Evolutionary conservation across 805 yeast genomes (phyloP).

Genomic region (Nakazawaea ernobii): DNA sequence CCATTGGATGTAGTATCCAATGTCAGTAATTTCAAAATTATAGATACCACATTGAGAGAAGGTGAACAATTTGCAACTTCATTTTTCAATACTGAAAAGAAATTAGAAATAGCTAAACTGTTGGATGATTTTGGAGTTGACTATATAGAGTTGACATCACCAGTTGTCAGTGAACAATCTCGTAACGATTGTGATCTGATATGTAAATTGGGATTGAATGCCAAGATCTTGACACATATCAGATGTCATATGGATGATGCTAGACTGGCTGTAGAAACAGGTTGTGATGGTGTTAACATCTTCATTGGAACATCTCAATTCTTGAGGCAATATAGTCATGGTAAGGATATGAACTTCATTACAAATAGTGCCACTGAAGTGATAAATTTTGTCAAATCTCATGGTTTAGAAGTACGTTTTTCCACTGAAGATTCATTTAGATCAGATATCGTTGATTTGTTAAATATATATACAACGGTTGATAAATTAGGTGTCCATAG

Average conservation of each 20-base stretch:
- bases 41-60: constrained; percentile 56
- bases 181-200: constrained; percentile 54
- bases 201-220: constrained; percentile 52
- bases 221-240: constrained; percentile 53
- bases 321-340: constrained; percentile 51
- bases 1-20: constrained; percentile 54
- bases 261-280: constrained; percentile 54
- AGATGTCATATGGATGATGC: constrained; percentile 62
- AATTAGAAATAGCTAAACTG: constrained; percentile 54
- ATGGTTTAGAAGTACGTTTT: constrained; percentile 55
- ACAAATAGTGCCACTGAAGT: constrained; percentile 54
- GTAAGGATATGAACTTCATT: constrained; percentile 56
- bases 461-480: constrained; percentile 54
- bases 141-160: constrained; percentile 55
- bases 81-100: constrained; percentile 51
- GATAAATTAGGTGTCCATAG: constrained; percentile 57
- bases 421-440: constrained; percentile 56
- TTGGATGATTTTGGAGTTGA: constrained; percentile 58
- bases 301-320: constrained; percentile 57
- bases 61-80: constrained; percentile 63
- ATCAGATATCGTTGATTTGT: constrained; percentile 53
- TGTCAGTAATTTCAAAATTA: constrained; percentile 45
- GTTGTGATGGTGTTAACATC: constrained; percentile 59
- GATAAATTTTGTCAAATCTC: constrained; percentile 54
- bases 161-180: constrained; percentile 54